phyloP scores from a whole-genome alignment of 2,329 filamentous ascomycete species.

The Botrytis byssoidea region DNA sequence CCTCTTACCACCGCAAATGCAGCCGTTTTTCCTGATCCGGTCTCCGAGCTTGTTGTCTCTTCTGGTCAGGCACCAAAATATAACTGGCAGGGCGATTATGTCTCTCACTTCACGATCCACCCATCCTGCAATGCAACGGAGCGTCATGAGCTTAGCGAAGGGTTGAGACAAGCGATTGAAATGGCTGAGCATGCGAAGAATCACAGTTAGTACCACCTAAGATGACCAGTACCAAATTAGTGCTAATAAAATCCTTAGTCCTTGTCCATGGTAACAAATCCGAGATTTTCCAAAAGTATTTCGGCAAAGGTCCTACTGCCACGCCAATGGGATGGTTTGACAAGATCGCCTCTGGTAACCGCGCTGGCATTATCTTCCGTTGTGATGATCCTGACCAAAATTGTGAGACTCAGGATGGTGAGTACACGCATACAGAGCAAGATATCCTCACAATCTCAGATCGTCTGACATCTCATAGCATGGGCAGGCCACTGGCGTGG shows the following conservation, averaged over 20 bases:
- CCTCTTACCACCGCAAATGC: not conserved
- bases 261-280: conserved; percentile 1
- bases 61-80: not conserved
- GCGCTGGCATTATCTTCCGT: not conserved
- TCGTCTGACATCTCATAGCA: not conserved
- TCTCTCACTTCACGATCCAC: not conserved
- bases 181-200: not conserved
- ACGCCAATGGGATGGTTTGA: conserved; percentile 8
- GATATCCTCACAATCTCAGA: not conserved
- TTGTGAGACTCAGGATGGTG: not conserved
- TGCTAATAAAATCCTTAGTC: not conserved
- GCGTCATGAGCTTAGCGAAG: conserved; percentile 8
- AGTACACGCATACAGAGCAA: not conserved
- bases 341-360: conserved; percentile 1
- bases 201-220: not conserved
- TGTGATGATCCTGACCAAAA: not conserved
- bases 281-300: conserved; percentile 4
- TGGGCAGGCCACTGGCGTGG: conserved; percentile 6
- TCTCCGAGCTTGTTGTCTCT: not conserved
- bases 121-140: conserved; percentile 3
- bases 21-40: not conserved
- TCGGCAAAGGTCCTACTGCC: not conserved
- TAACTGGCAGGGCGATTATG: not conserved
- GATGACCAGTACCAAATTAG: not conserved
- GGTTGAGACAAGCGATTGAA: not conserved